Base-by-base conservation (phyloP, 768 basidiomycete species). In the Crucibulum laeve region DNA sequence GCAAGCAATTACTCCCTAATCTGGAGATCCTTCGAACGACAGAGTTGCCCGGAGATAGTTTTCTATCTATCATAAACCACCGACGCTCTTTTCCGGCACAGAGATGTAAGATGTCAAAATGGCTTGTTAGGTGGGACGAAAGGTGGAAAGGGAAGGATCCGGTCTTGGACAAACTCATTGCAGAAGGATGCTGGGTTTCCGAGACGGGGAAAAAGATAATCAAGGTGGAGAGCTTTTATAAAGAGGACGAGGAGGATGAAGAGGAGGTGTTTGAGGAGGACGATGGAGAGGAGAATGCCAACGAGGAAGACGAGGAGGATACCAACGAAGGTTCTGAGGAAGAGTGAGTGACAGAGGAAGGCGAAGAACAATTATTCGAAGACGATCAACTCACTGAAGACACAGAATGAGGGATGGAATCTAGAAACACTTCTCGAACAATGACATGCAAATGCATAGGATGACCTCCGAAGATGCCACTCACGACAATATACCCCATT, bases 81-180 rank as follows among this genome's bases (percentile, higher is more conserved):
- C 51, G 53, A n/a, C 24, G 6, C 10, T 28, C 24, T n/a, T 42
- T 25, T 21, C 5, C 7, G 8, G 40, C 37, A 50, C 28, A 30
- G 19, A 14, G 25, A 19, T 26, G 30, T 39, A 24, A 22, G 30
- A 30, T 46, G 44, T 33, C 40, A 49, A 23, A 51, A 39, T 68
- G 65, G 63, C 49, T 62, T 22, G 57, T 68, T 7, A 54, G 56
- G 39, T 68, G 62, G 68, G 62, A 50, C 41, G 63, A 60, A 47
- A 53, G 53, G 28, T 46, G 55, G 50, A 63, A 55, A 17, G 62
- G 65, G 8, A 49, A 43, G 21, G 75, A 75, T 43, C 15, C 25
- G 10, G 60, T 62, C 11, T 47, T 76, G 6, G 70, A 73, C 47
- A 47, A 45, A 15, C 55, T 77, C 23, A 66, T 74, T 13, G 53